A percentile compares a stretch with the other conserved stretches of the same genome.
Evolutionary conservation across 2,329 filamentous ascomycete species (phyloP).

Genomic region (Sporothrix variecibatus): DNA sequence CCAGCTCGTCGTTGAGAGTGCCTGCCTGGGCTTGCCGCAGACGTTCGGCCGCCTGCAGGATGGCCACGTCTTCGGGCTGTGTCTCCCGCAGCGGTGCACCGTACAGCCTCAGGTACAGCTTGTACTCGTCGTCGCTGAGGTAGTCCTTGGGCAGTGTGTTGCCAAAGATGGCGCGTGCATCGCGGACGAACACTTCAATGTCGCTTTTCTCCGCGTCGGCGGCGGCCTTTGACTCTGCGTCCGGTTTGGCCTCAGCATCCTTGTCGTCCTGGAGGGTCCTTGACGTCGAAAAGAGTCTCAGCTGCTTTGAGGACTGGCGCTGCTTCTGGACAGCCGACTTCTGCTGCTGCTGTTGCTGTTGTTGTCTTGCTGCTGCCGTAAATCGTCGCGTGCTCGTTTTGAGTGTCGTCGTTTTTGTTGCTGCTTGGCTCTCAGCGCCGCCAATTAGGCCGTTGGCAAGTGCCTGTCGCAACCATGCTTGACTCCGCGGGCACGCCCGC

Average conservation of each 20-base stretch:
- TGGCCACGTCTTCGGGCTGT: constrained; percentile 59
- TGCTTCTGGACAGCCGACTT: neutral
- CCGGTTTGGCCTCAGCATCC: neutral
- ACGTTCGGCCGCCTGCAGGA: constrained; percentile 45
- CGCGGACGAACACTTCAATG: constrained; percentile 66
- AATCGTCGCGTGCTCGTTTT: neutral
- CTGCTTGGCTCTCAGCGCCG: neutral
- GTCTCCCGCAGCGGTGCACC: constrained; percentile 70
- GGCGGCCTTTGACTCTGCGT: neutral
- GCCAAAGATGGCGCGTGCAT: constrained; percentile 73
- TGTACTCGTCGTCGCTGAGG: constrained; percentile 69
- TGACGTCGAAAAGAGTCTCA: constrained; percentile 6
- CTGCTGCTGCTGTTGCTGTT: neutral
- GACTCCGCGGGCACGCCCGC: constrained; percentile 31
- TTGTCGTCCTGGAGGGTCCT: neutral
- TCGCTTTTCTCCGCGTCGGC: constrained; percentile 35
- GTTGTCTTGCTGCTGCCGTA: neutral
- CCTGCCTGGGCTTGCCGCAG: neutral
- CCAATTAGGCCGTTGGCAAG: constrained; percentile 26
- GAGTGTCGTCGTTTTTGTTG: neutral
- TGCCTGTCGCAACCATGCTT: constrained; percentile 30
- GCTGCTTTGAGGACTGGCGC: neutral
- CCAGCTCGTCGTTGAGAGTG: neutral
- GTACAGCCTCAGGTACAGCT: constrained; percentile 77
- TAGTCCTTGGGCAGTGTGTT: constrained; percentile 73